Evolutionary conservation across 2,329 filamentous ascomycete genomes (phyloP).

Genomic region (Fusarium subtropicale): DNA sequence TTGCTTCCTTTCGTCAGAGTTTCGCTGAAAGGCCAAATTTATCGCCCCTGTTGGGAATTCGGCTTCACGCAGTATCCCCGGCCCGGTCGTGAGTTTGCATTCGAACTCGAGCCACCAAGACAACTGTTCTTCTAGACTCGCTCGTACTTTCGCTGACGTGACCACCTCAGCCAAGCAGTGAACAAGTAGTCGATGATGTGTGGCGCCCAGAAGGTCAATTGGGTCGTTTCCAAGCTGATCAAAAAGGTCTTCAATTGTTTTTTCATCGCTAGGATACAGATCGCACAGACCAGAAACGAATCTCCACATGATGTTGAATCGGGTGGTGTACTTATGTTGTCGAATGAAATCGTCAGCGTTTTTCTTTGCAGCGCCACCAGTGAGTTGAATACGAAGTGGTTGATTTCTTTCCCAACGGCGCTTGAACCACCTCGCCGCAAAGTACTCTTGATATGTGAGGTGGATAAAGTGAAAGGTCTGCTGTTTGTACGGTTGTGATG

Average conservation of each 20-base stretch:
- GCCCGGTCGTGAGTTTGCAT: no score
- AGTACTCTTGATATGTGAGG: neutral
- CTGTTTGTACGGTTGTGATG: neutral
- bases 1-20: no score
- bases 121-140: no score
- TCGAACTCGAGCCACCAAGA: no score
- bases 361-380: neutral
- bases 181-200: no score
- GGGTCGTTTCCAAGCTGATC: neutral
- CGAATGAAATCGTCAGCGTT: neutral
- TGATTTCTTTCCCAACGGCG: neutral
- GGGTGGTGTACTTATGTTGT: neutral
- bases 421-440: neutral
- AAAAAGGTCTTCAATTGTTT: no score
- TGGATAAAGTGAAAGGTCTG: neutral
- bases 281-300: neutral
- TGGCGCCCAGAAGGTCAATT: no score
- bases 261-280: neutral
- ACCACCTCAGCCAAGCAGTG: no score
- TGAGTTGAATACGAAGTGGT: neutral
- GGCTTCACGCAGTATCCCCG: no score
- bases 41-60: no score
- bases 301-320: neutral
- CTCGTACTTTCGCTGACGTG: no score
- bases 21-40: no score